Conservation (phyloP, 345 rosid genomes). For the Salix caprea region DNA sequence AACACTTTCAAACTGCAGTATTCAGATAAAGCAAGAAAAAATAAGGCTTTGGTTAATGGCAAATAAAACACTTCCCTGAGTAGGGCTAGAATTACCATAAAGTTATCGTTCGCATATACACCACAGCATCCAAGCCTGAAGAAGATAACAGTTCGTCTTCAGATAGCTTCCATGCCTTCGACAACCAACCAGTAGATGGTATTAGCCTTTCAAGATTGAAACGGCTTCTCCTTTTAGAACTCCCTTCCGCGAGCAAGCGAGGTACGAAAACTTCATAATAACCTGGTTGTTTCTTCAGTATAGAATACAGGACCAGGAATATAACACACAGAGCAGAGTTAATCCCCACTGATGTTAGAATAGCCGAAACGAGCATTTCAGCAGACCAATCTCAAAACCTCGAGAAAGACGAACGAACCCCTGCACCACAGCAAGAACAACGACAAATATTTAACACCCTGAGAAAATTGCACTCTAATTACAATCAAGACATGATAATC, state of each 20-base stretch:
- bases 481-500: neutral
- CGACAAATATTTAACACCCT: neutral
- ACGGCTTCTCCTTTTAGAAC: slow-evolving; percentile 41
- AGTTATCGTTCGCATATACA: slow-evolving; percentile 71
- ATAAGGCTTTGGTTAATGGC: neutral
- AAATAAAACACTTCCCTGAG: neutral
- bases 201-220: slow-evolving; percentile 69
- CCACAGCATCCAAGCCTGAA: slow-evolving; percentile 82
- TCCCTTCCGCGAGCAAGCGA: slow-evolving; percentile 64
- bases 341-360: slow-evolving; percentile 80
- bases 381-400: slow-evolving; percentile 15
- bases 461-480: neutral
- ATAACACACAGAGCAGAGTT: slow-evolving; percentile 71
- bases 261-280: slow-evolving; percentile 72
- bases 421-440: slow-evolving; percentile 18
- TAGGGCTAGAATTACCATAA: slow-evolving; percentile 49
- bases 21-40: neutral
- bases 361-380: slow-evolving; percentile 87
- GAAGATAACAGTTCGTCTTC: slow-evolving; percentile 59
- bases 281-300: slow-evolving; percentile 72
- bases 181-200: slow-evolving; percentile 85
- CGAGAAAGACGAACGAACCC: slow-evolving; percentile 2
- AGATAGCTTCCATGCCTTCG: slow-evolving; percentile 62
- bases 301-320: slow-evolving; percentile 64
- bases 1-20: slow-evolving; percentile 82